A percentile compares a stretch with the other conserved stretches of the same genome.
phyloP scores from a whole-genome alignment of 257 asterid species.

The Haberlea rhodopensis region DNA sequence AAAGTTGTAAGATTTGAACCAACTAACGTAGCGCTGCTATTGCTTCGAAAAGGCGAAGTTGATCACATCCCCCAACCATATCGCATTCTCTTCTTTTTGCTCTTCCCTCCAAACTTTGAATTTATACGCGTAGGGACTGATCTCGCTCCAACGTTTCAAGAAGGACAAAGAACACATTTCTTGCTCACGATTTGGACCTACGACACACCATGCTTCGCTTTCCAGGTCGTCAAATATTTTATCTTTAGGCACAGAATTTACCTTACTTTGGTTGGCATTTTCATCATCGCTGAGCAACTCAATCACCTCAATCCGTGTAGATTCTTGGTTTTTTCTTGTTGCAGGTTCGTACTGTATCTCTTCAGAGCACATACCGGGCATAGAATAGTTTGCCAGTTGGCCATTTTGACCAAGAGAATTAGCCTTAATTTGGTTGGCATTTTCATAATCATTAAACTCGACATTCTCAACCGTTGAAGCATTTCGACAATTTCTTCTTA shows the following conservation, averaged over 20 bases:
- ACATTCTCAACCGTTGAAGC: too few species aligned
- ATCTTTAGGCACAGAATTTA: too few species aligned
- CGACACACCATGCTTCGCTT: conserved; percentile 29
- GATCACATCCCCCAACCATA: conserved; percentile 37
- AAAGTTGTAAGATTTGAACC: background rate
- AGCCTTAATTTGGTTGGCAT: too few species aligned
- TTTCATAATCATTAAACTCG: too few species aligned
- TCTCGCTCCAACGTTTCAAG: conserved; percentile 34
- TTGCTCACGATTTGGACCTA: conserved; percentile 30
- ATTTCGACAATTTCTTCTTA: too few species aligned
- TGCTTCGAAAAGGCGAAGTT: conserved; percentile 23
- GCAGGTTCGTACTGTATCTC: too few species aligned
- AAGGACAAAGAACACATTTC: conserved; percentile 25
- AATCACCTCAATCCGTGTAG: background rate
- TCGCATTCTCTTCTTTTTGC: conserved; percentile 36
- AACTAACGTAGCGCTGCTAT: background rate
- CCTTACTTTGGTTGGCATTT: conserved; percentile 4
- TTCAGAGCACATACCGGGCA: background rate
- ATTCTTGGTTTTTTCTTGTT: background rate
- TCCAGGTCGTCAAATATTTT: conserved; percentile 16
- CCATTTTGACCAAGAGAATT: too few species aligned
- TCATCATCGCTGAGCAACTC: background rate
- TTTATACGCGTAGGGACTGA: conserved; percentile 20
- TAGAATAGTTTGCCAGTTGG: background rate
- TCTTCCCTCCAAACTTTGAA: conserved; percentile 52